Evolutionary conservation across 2,329 filamentous ascomycete genomes (phyloP).

Genomic region (Paracoccidioides lutzii): DNA sequence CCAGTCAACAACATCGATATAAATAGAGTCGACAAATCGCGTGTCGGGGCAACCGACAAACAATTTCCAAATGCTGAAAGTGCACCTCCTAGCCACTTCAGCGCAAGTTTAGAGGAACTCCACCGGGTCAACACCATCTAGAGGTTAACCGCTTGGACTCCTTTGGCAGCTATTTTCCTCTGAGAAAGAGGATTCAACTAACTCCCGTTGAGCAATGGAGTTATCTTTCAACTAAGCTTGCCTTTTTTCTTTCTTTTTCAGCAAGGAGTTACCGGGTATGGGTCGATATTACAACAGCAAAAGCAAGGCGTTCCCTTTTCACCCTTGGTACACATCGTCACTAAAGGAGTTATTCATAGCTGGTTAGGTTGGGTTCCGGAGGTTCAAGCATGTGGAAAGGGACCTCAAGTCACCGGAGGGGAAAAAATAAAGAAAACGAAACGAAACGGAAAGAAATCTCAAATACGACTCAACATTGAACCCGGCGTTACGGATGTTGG

Average conservation of each 20-base stretch:
- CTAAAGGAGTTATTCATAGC: background rate
- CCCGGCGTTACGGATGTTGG: background rate
- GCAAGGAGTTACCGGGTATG: background rate
- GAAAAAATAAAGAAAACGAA: background rate
- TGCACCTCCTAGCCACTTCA: conserved; percentile 3
- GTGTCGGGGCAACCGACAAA: background rate
- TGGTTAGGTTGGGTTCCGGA: background rate
- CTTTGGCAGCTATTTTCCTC: background rate
- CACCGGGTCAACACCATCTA: conserved; percentile 2
- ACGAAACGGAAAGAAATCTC: background rate
- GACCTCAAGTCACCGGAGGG: background rate
- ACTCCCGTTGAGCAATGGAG: background rate
- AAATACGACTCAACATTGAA: background rate
- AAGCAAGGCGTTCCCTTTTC: background rate
- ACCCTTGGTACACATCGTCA: background rate
- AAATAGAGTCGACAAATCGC: background rate
- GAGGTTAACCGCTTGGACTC: background rate
- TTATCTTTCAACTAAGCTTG: background rate
- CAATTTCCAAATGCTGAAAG: conserved; percentile 3
- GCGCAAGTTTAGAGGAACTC: background rate
- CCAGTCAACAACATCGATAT: background rate
- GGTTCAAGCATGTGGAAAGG: background rate
- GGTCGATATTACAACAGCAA: background rate
- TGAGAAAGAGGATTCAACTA: background rate
- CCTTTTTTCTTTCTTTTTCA: background rate